Conservation (phyloP, 208 protist species). For the Leishmania martiniquensis region DNA sequence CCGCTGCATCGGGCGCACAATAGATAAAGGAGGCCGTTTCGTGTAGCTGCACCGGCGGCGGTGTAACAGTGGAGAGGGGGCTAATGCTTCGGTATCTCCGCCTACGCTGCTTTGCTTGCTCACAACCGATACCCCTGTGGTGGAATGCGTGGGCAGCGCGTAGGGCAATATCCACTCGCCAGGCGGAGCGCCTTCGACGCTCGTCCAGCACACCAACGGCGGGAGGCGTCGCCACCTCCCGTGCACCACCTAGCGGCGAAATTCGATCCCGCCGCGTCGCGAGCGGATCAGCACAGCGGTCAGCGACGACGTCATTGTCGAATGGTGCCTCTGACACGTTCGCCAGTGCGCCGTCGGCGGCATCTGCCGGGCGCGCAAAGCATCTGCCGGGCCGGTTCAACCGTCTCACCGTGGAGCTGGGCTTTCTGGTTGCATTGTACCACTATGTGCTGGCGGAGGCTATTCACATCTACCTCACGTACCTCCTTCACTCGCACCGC, state of each 20-base stretch:
- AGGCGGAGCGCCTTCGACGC: slow-evolving; percentile 22
- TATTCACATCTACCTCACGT: slow-evolving; percentile 49
- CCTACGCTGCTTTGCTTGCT: not conserved
- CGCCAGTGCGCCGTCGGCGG: not conserved
- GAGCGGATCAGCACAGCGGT: not conserved
- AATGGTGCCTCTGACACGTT: not conserved
- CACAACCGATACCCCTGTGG: not conserved
- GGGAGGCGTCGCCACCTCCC: not conserved
- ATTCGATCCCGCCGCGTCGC: not conserved
- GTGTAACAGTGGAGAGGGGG: not conserved
- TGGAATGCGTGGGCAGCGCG: not conserved
- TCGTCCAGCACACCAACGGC: not conserved
- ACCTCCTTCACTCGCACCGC: slow-evolving; percentile 58
- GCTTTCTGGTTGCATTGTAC: slow-evolving; percentile 58
- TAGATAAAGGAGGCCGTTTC: not conserved
- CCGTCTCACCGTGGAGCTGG: slow-evolving; percentile 48
- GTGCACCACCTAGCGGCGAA: not conserved
- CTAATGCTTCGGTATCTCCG: not conserved
- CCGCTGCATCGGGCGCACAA: not conserved
- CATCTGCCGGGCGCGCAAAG: slow-evolving; percentile 16
- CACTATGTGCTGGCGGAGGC: slow-evolving; percentile 78
- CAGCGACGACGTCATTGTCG: not conserved
- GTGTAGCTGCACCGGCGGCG: not conserved
- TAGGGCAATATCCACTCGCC: slow-evolving; percentile 12
- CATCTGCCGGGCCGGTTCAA: slow-evolving; percentile 73